Evolutionary conservation across 192 early-diverging fungal species (phyloP), one percentile per base, ranked within the genome.

Genomic region (Backusella liffmaniae): DNA sequence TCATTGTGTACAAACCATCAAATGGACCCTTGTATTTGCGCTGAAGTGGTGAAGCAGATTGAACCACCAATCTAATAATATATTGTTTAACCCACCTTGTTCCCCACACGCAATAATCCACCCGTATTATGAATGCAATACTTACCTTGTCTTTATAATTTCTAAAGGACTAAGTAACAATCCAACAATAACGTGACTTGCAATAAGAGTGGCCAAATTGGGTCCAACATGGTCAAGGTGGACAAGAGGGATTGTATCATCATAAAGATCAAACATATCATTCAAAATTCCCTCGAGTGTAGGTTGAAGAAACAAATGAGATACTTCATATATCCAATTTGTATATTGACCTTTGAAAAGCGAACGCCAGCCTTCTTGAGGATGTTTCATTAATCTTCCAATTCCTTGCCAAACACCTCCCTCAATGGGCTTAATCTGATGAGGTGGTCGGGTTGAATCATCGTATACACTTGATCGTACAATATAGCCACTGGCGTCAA

Each of bases 211-310:
- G 12, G 88, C 83, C 13, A 92, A 72, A 44, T 90, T 90, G 37
- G 91, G 87, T 5, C 84, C 89, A 62, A 78, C 85, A 77, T 66
- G 86, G 79, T 87, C 90, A 81, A 88, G 80, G 70, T 85, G 88
- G 5, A 88, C 87, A 76, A 85, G 84, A 44, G 93, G 93, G 81
- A 88, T 90, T 59, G 86, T 89, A 76, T 95, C 95, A 69, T 98
- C 98, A 75, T 94, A 95, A n/a, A 97, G 86, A 70, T 91, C 95
- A 68, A 98, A 94, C 23, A 89, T 84, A 76, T 98, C 98, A 83
- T 98, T 98, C 56, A 98, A 76, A 21, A 85, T 78, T 15, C 94
- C 94, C 77, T 99, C 97, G 46, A 98, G 77, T 10, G 91, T 89
- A 18, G 97, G 96, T 76, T 97, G 96, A 35, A 95, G 68, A 36